Percentiles rank a stretch among this genome's conserved stretches.
These are phyloP conservation scores for Brassica incana DNA, from an alignment of 345 rosid genomes.

Conservation along the genomic window DNA sequence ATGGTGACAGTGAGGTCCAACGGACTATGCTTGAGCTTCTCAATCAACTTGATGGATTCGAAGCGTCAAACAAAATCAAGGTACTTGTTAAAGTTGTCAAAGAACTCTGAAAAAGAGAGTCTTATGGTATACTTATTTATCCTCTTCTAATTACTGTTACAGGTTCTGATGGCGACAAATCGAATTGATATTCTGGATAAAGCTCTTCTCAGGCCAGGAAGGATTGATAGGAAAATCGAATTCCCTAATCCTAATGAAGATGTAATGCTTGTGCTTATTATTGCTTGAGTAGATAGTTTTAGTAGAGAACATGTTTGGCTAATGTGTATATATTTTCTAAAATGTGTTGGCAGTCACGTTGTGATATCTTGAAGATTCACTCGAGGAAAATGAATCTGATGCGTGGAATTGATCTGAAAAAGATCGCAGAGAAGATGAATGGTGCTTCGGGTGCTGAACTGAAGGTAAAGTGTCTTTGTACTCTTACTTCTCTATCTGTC, in stretches of 20 bases:
- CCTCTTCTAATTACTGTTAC: conserved; percentile 12
- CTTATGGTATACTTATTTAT: background rate
- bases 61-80: conserved; percentile 99
- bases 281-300: background rate
- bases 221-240: conserved; percentile 97
- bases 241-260: conserved; percentile 98
- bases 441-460: conserved; percentile 99
- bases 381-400: conserved; percentile 96
- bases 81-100: conserved; percentile 33
- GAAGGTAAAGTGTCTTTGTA: conserved; percentile 56
- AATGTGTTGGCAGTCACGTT: conserved; percentile 73
- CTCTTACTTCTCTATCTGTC: background rate
- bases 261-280: conserved; percentile 39
- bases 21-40: conserved; percentile 99
- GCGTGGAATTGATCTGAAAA: conserved; percentile 98
- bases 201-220: conserved; percentile 95
- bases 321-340: background rate
- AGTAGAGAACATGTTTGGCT: background rate
- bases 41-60: conserved; percentile 96
- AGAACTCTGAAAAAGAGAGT: background rate
- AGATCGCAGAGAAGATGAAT: conserved; percentile 97
- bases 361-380: conserved; percentile 92
- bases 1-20: conserved; percentile 98
- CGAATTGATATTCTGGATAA: conserved; percentile 96
- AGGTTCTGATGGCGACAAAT: conserved; percentile 99